Evolutionary conservation across 257 asterid genomes (phyloP).

Genomic region (Solanum boliviense): DNA sequence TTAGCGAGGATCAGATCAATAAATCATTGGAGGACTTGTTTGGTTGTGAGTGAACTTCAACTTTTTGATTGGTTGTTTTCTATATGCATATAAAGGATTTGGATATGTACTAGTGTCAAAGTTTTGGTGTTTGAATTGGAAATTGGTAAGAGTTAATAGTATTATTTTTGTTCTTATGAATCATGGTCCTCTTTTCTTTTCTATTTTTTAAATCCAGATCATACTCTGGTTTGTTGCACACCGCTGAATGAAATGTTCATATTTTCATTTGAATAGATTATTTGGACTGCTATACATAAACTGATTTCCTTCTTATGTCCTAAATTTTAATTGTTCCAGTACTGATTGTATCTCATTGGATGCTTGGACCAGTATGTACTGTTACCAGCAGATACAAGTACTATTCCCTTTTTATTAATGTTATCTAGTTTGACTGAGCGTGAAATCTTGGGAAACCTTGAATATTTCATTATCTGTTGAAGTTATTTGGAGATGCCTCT

Average conservation of each 20-base stretch:
- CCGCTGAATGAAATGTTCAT: background rate
- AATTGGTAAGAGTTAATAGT: background rate
- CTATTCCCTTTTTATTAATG: background rate
- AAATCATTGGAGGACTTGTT: constrained; percentile 64
- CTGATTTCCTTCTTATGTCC: background rate
- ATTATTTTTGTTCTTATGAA: background rate
- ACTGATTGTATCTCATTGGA: background rate
- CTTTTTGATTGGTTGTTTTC: background rate
- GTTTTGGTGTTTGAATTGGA: background rate
- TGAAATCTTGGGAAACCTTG: background rate
- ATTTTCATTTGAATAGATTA: background rate
- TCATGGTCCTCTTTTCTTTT: background rate
- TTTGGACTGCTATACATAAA: background rate
- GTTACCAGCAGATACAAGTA: background rate
- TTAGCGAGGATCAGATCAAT: constrained; percentile 38
- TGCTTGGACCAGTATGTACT: background rate
- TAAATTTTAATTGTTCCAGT: background rate
- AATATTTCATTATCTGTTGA: background rate
- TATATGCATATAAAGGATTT: background rate
- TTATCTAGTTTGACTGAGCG: background rate
- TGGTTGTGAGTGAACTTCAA: constrained; percentile 61
- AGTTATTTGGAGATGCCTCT: background rate
- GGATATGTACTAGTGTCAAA: background rate
- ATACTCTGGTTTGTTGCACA: background rate
- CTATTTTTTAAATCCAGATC: background rate